Evolutionary conservation across 2,329 filamentous ascomycete species (phyloP).

Genomic region (Verticillium albo-atrum): DNA sequence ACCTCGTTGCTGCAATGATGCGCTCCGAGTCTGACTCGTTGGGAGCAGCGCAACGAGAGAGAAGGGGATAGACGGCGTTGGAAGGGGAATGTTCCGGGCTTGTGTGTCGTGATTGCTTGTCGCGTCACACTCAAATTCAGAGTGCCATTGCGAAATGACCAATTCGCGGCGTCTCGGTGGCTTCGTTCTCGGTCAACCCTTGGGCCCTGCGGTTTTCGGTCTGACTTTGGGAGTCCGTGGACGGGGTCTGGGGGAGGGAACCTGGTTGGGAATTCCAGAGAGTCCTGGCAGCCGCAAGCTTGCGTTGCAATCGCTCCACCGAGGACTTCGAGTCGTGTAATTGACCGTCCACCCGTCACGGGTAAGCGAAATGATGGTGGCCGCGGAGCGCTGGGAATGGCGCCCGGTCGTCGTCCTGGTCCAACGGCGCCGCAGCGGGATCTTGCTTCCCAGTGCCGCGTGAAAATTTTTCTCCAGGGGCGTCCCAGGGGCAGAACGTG

Average conservation of each 20-base stretch:
- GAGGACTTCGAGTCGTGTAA: neutral
- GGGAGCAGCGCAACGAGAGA: too few relatives aligned
- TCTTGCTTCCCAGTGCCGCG: neutral
- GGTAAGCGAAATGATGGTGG: neutral
- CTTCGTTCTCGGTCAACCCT: neutral
- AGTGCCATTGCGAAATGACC: neutral
- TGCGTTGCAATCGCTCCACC: neutral
- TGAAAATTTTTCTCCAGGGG: neutral
- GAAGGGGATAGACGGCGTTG: neutral
- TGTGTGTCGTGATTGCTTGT: neutral
- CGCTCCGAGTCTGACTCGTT: neutral
- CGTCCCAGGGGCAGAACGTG: neutral
- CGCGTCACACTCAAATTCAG: neutral
- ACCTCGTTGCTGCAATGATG: neutral
- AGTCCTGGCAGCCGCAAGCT: neutral
- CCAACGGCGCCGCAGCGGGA: neutral
- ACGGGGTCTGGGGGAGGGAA: neutral
- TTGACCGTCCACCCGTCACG: neutral
- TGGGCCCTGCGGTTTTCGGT: neutral
- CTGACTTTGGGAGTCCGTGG: neutral
- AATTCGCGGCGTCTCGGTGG: neutral
- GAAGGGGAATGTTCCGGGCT: neutral
- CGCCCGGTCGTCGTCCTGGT: neutral
- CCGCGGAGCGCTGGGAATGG: neutral
- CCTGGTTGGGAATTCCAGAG: neutral